A percentile compares a stretch with the other conserved stretches of the same genome.
Conservation (phyloP, 805 yeast genomes). For the Wickerhamiella azymoides region DNA sequence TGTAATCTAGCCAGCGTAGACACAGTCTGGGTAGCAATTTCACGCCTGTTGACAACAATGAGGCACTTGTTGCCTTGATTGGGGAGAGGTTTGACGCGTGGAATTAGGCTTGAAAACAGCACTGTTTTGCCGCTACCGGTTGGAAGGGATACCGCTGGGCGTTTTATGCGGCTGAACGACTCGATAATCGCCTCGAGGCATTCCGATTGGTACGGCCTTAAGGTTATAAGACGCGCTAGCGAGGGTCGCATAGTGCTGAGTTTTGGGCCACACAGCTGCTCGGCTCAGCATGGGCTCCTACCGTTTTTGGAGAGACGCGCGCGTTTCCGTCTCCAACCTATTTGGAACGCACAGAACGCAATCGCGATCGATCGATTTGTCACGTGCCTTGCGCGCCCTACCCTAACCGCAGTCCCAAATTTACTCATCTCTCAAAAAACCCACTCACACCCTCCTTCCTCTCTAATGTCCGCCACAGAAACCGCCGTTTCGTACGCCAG, state of each 20-base stretch:
- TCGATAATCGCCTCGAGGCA: constrained; percentile 45
- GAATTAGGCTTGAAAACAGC: constrained; percentile 33
- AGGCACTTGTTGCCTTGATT: constrained; percentile 30
- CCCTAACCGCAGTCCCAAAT: constrained; percentile 8
- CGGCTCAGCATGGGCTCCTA: background rate
- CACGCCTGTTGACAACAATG: constrained; percentile 70
- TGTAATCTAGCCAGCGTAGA: constrained; percentile 32
- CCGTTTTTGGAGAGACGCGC: background rate
- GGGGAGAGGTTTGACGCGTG: constrained; percentile 23
- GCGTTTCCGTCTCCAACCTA: too few species aligned
- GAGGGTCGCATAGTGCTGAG: background rate
- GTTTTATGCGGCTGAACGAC: constrained; percentile 35
- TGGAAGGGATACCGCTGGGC: constrained; percentile 74
- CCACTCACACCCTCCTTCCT: constrained; percentile 1
- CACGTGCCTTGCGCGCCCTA: background rate
- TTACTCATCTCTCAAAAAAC: background rate
- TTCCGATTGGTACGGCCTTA: constrained; percentile 44
- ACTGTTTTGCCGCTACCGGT: constrained; percentile 95
- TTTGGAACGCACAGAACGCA: too few species aligned
- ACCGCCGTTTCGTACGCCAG: constrained; percentile 91
- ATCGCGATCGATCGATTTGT: too few species aligned
- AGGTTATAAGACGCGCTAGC: background rate
- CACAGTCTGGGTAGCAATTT: constrained; percentile 60
- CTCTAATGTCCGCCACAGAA: constrained; percentile 59
- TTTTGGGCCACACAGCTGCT: background rate